phyloP scores from a whole-genome alignment of 768 basidiomycete genomes.

The Lactarius quietus region DNA sequence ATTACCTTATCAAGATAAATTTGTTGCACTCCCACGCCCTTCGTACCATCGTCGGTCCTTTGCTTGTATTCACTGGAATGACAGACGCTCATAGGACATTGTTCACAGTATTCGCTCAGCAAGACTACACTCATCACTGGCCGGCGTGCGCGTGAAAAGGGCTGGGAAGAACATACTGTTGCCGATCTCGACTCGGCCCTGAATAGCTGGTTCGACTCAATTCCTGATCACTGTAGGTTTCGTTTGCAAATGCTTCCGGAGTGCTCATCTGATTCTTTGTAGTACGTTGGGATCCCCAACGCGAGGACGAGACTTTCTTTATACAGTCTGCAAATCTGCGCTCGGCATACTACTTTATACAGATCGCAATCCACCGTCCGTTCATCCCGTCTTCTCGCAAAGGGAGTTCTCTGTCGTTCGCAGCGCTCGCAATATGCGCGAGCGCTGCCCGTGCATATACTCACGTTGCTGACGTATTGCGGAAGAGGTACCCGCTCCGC shows the following conservation, averaged over 20 bases:
- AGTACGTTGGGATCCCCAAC: constrained; percentile 45
- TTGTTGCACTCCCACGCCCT: constrained; percentile 61
- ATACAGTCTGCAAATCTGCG: constrained; percentile 40
- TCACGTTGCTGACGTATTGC: constrained; percentile 40
- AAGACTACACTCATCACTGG: constrained; percentile 17
- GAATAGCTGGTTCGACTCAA: constrained; percentile 37
- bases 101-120: constrained; percentile 25
- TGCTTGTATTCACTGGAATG: not conserved
- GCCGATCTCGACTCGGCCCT: constrained; percentile 27
- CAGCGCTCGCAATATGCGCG: constrained; percentile 51
- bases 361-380: constrained; percentile 49
- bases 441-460: constrained; percentile 49
- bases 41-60: constrained; percentile 50
- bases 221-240: constrained; percentile 37
- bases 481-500: constrained; percentile 27
- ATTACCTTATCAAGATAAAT: constrained; percentile 51
- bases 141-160: constrained; percentile 22
- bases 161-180: constrained; percentile 27
- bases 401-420: constrained; percentile 36
- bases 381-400: constrained; percentile 42
- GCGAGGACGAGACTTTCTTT: constrained; percentile 36
- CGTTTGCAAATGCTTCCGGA: not conserved
- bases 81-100: constrained; percentile 1
- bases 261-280: not conserved
- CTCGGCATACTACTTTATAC: constrained; percentile 39